Percentiles rank a stretch among this genome's conserved stretches.
These are phyloP conservation scores for Phaeosphaeria sp. DNA, from an alignment of 2,329 filamentous ascomycete species.

Conservation along the genomic window DNA sequence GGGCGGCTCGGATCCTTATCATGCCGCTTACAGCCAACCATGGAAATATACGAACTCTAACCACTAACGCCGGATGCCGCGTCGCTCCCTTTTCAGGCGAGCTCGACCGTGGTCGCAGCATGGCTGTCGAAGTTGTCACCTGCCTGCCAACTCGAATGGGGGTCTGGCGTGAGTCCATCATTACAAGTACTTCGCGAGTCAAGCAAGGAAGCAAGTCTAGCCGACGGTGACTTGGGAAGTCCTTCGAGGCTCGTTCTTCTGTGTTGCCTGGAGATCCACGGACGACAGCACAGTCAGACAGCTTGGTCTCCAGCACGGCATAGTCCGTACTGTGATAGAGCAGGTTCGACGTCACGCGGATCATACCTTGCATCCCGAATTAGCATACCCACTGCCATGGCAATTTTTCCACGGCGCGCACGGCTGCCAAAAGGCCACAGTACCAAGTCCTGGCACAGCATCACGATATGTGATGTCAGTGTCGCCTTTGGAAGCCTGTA, in stretches of 20 bases:
- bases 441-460: slow-evolving; percentile 1
- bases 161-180: not conserved
- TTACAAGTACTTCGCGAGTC: not conserved
- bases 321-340: too few relatives aligned
- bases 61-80: not conserved
- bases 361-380: slow-evolving; percentile 10
- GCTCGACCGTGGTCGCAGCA: not conserved
- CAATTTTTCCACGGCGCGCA: slow-evolving; percentile 13
- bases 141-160: not conserved
- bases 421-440: not conserved
- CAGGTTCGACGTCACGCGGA: not conserved
- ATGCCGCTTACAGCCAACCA: not conserved
- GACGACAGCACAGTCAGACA: too few relatives aligned
- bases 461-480: slow-evolving; percentile 36
- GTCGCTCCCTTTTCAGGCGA: not conserved
- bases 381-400: slow-evolving; percentile 29
- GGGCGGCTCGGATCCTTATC: slow-evolving; percentile 1
- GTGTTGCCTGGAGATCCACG: too few relatives aligned
- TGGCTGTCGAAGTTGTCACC: not conserved
- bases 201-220: not conserved
- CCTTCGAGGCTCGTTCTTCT: too few relatives aligned
- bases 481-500: slow-evolving; percentile 5
- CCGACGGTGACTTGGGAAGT: too few relatives aligned
- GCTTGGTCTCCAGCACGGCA: too few relatives aligned
- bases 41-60: not conserved